phyloP scores from a whole-genome alignment of 495 filamentous ascomycete genomes.

The Hypoxylon subgilvum region DNA sequence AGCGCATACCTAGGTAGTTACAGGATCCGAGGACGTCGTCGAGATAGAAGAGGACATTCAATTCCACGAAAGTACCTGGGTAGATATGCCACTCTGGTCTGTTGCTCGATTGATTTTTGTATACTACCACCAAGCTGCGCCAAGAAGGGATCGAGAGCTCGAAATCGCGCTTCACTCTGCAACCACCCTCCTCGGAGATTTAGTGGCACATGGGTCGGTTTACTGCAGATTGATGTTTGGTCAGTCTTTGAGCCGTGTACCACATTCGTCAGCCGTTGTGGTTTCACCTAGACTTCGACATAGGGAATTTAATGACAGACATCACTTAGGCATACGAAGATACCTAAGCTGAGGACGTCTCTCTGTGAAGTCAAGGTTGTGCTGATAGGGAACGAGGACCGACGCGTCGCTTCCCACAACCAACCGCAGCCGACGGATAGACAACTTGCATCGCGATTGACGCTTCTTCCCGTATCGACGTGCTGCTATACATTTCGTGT shows the following conservation, averaged over 20 bases:
- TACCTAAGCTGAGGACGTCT: no score
- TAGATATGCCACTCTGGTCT: neutral
- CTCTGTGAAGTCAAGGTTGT: no score
- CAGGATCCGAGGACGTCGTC: neutral
- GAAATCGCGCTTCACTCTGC: slow-evolving; percentile 34
- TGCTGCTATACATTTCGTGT: no score
- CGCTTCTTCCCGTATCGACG: slow-evolving; percentile 17
- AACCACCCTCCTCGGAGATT: slow-evolving; percentile 40
- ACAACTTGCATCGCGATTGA: slow-evolving; percentile 9
- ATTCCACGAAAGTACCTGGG: neutral
- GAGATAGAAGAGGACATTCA: neutral
- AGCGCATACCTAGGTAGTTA: no score
- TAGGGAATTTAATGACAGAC: neutral
- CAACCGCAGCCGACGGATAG: neutral
- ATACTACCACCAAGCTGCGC: neutral
- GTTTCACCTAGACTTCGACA: slow-evolving; percentile 2
- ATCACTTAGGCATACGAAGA: no score
- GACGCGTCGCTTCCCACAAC: no score
- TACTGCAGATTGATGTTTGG: slow-evolving; percentile 19
- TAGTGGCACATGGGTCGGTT: slow-evolving; percentile 32
- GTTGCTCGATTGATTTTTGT: neutral
- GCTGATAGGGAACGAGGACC: no score
- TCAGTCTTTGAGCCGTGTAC: slow-evolving; percentile 9
- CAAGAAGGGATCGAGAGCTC: neutral
- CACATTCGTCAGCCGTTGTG: slow-evolving; percentile 5